phyloP scores from a whole-genome alignment of 306 rosid genomes.

The Vigna angularis region DNA sequence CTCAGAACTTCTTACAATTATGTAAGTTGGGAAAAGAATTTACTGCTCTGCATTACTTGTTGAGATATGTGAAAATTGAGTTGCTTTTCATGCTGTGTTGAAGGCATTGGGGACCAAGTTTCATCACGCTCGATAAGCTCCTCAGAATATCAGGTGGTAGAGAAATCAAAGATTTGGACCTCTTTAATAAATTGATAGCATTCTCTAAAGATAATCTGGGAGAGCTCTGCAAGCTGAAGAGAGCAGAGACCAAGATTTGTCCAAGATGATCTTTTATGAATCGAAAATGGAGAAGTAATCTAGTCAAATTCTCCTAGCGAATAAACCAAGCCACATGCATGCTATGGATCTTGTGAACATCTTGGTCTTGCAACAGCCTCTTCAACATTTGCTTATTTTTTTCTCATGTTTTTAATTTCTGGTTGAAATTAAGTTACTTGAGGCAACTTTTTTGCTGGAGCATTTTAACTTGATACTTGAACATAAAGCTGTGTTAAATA shows the following conservation, averaged over 20 bases:
- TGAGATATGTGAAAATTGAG: slow-evolving; percentile 31
- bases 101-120: slow-evolving; percentile 6
- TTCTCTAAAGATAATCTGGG: not conserved
- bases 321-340: not conserved
- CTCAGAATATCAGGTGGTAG: slow-evolving; percentile 12
- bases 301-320: not conserved
- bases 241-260: slow-evolving; percentile 1
- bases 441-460: too few relatives aligned
- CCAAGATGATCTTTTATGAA: not conserved
- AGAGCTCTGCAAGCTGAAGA: not conserved
- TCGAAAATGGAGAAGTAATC: not conserved
- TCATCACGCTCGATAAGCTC: not conserved
- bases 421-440: too few relatives aligned
- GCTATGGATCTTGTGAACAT: not conserved
- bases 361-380: too few relatives aligned
- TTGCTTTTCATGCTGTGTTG: slow-evolving; percentile 17
- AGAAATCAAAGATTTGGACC: not conserved
- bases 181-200: not conserved
- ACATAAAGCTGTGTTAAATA: too few relatives aligned
- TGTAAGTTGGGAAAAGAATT: not conserved
- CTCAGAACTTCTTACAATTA: slow-evolving; percentile 9
- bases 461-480: too few relatives aligned
- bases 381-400: too few relatives aligned
- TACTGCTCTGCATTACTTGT: slow-evolving; percentile 24
- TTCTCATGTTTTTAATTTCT: too few relatives aligned